Percentiles rank a stretch among this genome's conserved stretches.
Conservation (phyloP, 2,329 filamentous ascomycete species). For the Cercospora janseana region DNA sequence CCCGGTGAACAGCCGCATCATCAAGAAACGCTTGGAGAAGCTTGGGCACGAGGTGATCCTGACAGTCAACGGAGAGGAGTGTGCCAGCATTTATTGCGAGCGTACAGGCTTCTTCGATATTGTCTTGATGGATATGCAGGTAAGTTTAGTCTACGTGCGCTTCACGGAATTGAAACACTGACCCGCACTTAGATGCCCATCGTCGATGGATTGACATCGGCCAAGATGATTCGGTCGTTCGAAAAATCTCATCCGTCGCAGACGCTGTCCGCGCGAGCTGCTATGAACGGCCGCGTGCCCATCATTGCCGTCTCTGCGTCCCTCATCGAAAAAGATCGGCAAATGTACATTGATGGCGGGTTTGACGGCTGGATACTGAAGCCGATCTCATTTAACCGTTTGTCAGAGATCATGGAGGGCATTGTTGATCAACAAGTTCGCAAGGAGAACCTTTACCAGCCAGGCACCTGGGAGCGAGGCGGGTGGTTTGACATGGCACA, state of each 20-base stretch:
- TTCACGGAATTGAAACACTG: slow-evolving; percentile 11
- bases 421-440: slow-evolving; percentile 63
- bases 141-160: slow-evolving; percentile 42
- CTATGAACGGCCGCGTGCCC: slow-evolving; percentile 65
- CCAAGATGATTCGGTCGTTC: slow-evolving; percentile 75
- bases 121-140: slow-evolving; percentile 90
- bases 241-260: slow-evolving; percentile 57
- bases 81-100: slow-evolving; percentile 67
- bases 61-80: slow-evolving; percentile 82
- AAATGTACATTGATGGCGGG: slow-evolving; percentile 70
- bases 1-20: slow-evolving; percentile 78
- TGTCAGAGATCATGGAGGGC: slow-evolving; percentile 67
- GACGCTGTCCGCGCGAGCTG: slow-evolving; percentile 59
- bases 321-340: slow-evolving; percentile 65
- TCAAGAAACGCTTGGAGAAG: slow-evolving; percentile 77
- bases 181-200: slow-evolving; percentile 72
- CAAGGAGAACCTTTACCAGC: slow-evolving; percentile 62
- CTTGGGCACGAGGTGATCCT: slow-evolving; percentile 68
- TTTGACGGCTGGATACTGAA: slow-evolving; percentile 93
- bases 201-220: slow-evolving; percentile 76
- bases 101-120: slow-evolving; percentile 66
- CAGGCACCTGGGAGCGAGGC: slow-evolving; percentile 77
- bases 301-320: slow-evolving; percentile 88
- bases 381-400: slow-evolving; percentile 75
- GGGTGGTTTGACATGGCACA: slow-evolving; percentile 69